A percentile compares a stretch with the other conserved stretches of the same genome.
Evolutionary conservation across 2,329 filamentous ascomycete genomes (phyloP).

Genomic region (Claviceps monticola): DNA sequence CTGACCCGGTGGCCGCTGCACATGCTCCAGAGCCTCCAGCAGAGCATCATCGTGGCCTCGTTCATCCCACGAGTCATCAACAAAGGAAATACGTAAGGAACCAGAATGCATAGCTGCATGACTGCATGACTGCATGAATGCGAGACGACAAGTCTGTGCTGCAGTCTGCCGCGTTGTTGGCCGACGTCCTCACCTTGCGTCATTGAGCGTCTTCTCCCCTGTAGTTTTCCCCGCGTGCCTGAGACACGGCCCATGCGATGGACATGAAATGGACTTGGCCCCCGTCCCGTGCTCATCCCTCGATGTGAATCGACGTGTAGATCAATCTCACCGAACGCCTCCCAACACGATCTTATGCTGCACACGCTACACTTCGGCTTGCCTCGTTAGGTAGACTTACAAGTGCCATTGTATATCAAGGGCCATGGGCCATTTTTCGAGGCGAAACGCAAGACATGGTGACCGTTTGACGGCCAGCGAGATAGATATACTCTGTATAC

Average conservation of each 20-base stretch:
- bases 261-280: no score
- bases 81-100: neutral
- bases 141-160: neutral
- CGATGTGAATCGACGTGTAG: neutral
- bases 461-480: neutral
- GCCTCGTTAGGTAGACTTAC: neutral
- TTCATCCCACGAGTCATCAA: neutral
- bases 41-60: neutral
- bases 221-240: neutral
- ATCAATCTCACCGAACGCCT: neutral
- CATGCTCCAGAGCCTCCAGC: neutral
- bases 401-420: neutral
- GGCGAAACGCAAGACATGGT: neutral
- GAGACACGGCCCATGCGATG: neutral
- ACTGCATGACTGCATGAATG: no score
- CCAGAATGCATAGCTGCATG: neutral
- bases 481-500: no score
- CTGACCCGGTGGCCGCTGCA: no score
- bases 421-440: neutral
- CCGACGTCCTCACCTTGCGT: neutral
- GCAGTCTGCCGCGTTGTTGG: neutral
- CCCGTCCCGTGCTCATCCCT: neutral
- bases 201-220: neutral
- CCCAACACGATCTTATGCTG: no score
- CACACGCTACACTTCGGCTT: no score